Evolutionary conservation across 23 red algal genomes (phyloP).

Genomic region (Gracilaria caudata): DNA sequence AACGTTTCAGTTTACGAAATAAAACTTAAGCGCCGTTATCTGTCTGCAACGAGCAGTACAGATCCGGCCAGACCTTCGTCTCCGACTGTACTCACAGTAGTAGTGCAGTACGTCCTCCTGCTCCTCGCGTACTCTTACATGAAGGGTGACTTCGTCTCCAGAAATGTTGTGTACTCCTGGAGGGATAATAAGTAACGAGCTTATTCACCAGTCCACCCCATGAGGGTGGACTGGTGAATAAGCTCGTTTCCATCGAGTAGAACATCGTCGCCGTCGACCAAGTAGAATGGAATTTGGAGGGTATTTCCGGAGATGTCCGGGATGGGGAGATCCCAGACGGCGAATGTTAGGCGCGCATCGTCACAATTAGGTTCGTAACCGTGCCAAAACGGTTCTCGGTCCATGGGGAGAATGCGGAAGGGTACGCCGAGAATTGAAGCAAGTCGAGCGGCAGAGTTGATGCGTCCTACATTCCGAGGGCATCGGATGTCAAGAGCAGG

Average conservation of each 20-base stretch:
- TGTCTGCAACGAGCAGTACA: too few species aligned
- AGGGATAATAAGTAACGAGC: too few species aligned
- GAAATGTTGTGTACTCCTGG: too few species aligned
- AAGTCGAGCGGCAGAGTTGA: background rate
- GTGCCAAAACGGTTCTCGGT: constrained; percentile 24
- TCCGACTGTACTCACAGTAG: background rate
- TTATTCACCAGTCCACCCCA: too few species aligned
- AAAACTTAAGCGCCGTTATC: too few species aligned
- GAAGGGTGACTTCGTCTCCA: too few species aligned
- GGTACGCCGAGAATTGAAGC: background rate
- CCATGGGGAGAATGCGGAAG: constrained; percentile 3
- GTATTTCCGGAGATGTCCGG: background rate
- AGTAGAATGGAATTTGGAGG: constrained; percentile 23
- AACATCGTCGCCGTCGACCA: constrained; percentile 13
- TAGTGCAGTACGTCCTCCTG: background rate
- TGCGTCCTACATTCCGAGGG: constrained; percentile 6
- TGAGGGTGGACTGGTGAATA: constrained; percentile 8
- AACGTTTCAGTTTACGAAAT: too few species aligned
- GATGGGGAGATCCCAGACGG: constrained; percentile 26
- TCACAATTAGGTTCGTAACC: constrained; percentile 27
- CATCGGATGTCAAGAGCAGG: constrained; percentile 36
- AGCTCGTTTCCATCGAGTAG: constrained; percentile 32
- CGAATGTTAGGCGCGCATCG: constrained; percentile 3
- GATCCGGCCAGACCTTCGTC: background rate
- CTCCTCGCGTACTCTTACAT: background rate